Base-by-base conservation (phyloP, 805 yeast genomes). In the Pachysolen tannophilus region DNA sequence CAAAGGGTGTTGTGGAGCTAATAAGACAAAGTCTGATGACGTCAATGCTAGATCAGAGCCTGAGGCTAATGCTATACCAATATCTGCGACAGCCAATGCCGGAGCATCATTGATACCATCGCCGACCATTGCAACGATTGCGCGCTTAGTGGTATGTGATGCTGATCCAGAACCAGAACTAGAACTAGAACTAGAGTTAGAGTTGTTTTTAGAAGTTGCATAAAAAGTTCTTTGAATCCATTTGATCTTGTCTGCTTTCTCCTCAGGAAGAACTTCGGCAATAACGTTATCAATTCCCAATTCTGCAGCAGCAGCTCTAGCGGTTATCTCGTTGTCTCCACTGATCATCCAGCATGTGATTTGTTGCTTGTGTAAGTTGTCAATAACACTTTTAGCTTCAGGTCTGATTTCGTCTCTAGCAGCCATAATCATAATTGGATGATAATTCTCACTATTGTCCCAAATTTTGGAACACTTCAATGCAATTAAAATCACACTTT, bases 41-140 rank as follows among this genome's bases (percentile, higher is more conserved):
- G 81, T 73, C 34, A 82, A 62, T 0, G 92, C 88, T 32, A 82
- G 60, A 44, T 83, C 92, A 1, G 87, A 75, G 0, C 90, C 90
- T 0, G 80, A 68, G 0, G 87, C 82, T 41, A 82, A 61, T 0
- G 92, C 87, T 30, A 82, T 67, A 3, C 92, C 92, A 15, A 83
- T 77, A 56, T 81, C 85, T 1, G 92, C 85, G 1, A 71, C 61
- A 3, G 86, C 71, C 34, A 83, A 58, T 0, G 92, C 85, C 1
- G 90, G 90, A 0, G 92, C 86, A 54, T 83, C 92, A 51, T 82
- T 83, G 23, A 82, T 75, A 15, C 92, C 92, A 47, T 82, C 92
- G 8, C 92, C 92, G 7, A 82, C 78, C 88, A 82, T 81, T 0
- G 85, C 87, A 3, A 77, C 79, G 16, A 71, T 47, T 28, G 52